Conservation (phyloP, 2,329 filamentous ascomycete genomes). For the Hypoxylon sp. region DNA sequence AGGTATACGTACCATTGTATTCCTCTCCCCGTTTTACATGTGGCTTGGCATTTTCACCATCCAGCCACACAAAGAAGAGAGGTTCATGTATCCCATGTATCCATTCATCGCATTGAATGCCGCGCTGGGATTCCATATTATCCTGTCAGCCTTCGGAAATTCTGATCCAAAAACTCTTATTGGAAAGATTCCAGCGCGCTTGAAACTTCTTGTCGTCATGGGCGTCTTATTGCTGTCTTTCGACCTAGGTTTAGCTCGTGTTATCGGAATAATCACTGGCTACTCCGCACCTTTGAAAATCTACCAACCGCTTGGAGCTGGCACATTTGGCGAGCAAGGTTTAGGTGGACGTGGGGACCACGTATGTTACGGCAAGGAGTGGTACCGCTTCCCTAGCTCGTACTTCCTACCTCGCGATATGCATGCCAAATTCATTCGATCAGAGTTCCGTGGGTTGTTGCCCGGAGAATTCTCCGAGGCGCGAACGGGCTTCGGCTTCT, state of each 20-base stretch:
- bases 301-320: slow-evolving; percentile 76
- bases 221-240: slow-evolving; percentile 74
- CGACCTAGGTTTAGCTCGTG: slow-evolving; percentile 78
- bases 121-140: slow-evolving; percentile 84
- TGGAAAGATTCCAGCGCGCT: slow-evolving; percentile 78
- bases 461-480: slow-evolving; percentile 92
- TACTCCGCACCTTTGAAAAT: slow-evolving; percentile 85
- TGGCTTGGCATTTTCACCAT: slow-evolving; percentile 93
- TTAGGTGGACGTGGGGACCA: slow-evolving; percentile 74
- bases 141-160: slow-evolving; percentile 81
- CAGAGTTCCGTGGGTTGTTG: slow-evolving; percentile 88
- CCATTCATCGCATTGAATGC: slow-evolving; percentile 92
- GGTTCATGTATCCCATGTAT: slow-evolving; percentile 98
- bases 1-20: slow-evolving; percentile 81
- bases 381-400: slow-evolving; percentile 96
- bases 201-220: slow-evolving; percentile 79
- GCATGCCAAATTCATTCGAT: slow-evolving; percentile 89
- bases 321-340: slow-evolving; percentile 61
- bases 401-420: slow-evolving; percentile 90
- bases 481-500: slow-evolving; percentile 76
- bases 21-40: slow-evolving; percentile 89
- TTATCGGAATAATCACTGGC: slow-evolving; percentile 81
- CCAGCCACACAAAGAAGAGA: slow-evolving; percentile 97
- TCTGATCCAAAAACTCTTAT: slow-evolving; percentile 75
- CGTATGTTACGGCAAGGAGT: slow-evolving; percentile 95